phyloP scores from a whole-genome alignment of 257 asterid species.

The Solanum rostratum region DNA sequence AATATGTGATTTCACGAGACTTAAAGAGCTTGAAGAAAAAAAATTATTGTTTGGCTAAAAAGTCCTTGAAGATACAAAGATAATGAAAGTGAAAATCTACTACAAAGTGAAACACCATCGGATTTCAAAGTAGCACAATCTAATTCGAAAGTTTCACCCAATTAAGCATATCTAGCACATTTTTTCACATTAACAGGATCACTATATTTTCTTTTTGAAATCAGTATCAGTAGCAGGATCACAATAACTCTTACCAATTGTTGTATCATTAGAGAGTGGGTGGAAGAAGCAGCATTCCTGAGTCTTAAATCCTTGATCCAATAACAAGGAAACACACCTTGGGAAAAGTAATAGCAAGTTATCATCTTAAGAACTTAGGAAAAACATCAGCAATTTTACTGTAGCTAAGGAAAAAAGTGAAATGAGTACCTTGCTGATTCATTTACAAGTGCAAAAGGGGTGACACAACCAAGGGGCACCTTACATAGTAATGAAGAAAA shows the following conservation, averaged over 20 bases:
- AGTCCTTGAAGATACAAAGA: background rate
- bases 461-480: constrained; percentile 90
- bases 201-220: too few species aligned
- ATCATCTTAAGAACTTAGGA: background rate
- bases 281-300: constrained; percentile 76
- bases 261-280: constrained; percentile 78
- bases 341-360: constrained; percentile 15
- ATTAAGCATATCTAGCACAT: too few species aligned
- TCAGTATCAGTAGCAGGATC: too few species aligned
- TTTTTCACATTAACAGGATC: too few species aligned
- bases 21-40: background rate
- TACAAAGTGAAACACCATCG: background rate
- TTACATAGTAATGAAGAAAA: constrained; percentile 17
- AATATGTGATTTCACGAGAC: background rate
- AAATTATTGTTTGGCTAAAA: background rate
- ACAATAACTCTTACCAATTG: constrained; percentile 44
- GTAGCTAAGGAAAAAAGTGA: background rate
- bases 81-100: background rate
- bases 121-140: too few species aligned
- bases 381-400: background rate
- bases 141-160: too few species aligned
- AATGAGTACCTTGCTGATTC: constrained; percentile 68
- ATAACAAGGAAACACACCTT: constrained; percentile 76
- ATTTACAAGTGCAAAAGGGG: constrained; percentile 85
- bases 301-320: constrained; percentile 67